phyloP scores from a whole-genome alignment of 2,329 filamentous ascomycete genomes.

The Diaporthe sp. region DNA sequence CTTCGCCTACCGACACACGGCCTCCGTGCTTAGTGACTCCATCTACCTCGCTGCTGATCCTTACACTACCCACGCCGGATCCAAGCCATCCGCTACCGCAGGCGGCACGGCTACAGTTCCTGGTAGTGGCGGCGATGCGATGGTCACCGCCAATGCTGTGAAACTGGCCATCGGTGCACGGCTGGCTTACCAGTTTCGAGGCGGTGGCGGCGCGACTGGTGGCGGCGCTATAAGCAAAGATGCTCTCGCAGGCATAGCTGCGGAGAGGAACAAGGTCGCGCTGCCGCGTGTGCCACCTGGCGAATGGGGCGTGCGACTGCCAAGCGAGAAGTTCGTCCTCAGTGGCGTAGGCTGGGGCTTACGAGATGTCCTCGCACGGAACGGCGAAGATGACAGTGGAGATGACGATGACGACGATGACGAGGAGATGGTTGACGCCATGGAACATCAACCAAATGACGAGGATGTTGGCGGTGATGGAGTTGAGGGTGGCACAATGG shows the following conservation, averaged over 20 bases:
- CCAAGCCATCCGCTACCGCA: slow-evolving; percentile 61
- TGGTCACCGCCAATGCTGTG: slow-evolving; percentile 75
- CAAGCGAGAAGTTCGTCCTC: slow-evolving; percentile 76
- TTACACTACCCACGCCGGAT: slow-evolving; percentile 70
- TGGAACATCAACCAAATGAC: slow-evolving; percentile 54
- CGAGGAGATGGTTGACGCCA: slow-evolving; percentile 58
- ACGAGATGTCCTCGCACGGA: slow-evolving; percentile 68
- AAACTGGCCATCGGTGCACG: slow-evolving; percentile 79
- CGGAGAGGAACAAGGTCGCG: slow-evolving; percentile 75
- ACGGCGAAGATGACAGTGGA: slow-evolving; percentile 56
- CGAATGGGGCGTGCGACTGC: slow-evolving; percentile 77
- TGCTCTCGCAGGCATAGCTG: slow-evolving; percentile 80
- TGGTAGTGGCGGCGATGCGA: slow-evolving; percentile 61
- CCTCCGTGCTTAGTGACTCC: slow-evolving; percentile 77
- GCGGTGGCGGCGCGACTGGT: slow-evolving; percentile 60
- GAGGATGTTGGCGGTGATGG: slow-evolving; percentile 61
- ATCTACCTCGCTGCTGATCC: slow-evolving; percentile 78
- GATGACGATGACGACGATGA: slow-evolving; percentile 55
- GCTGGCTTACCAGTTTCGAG: slow-evolving; percentile 76
- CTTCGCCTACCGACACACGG: slow-evolving; percentile 87
- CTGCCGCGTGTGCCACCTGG: slow-evolving; percentile 73
- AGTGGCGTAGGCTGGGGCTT: slow-evolving; percentile 76
- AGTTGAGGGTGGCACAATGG: slow-evolving; percentile 66
- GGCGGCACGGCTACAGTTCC: slow-evolving; percentile 63
- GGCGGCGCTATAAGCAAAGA: slow-evolving; percentile 75